These are phyloP conservation scores for Cutaneotrichosporon cutaneum DNA, from an alignment of 1,284 basidiomycete species.

Conservation along the genomic window DNA sequence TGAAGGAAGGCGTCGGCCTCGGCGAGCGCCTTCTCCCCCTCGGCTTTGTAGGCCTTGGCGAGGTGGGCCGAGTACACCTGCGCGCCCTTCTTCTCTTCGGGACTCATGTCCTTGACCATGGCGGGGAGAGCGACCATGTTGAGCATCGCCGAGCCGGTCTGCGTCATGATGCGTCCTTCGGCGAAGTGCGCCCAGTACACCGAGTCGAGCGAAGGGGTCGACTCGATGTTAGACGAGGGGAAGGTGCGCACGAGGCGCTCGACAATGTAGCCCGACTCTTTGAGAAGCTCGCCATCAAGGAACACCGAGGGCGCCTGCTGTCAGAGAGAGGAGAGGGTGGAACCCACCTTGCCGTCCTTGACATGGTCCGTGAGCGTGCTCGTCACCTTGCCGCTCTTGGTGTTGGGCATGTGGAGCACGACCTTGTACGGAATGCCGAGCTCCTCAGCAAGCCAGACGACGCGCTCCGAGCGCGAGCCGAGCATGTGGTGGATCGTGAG, in stretches of 20 bases:
- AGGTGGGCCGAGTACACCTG: neutral
- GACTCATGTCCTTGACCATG: neutral
- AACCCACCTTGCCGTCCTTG: conserved; percentile 4
- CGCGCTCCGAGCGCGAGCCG: conserved; percentile 40
- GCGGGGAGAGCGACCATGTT: neutral
- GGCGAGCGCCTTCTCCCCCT: conserved; percentile 16
- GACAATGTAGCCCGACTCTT: conserved; percentile 44
- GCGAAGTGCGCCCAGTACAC: conserved; percentile 44
- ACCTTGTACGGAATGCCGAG: conserved; percentile 40
- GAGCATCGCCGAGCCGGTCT: conserved; percentile 18
- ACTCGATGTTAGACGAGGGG: conserved; percentile 22
- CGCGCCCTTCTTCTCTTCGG: conserved; percentile 5
- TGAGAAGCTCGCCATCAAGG: conserved; percentile 35
- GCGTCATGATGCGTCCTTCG: conserved; percentile 41
- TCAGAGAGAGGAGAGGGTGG: neutral
- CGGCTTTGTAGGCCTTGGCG: neutral
- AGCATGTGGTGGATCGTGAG: conserved; percentile 47
- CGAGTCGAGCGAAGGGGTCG: conserved; percentile 23
- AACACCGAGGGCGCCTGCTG: conserved; percentile 27
- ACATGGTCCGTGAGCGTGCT: conserved; percentile 6
- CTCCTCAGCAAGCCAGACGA: conserved; percentile 36
- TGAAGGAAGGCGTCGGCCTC: conserved; percentile 39
- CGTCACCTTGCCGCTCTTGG: neutral
- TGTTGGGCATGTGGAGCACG: conserved; percentile 30
- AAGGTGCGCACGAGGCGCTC: conserved; percentile 27